phyloP scores from a whole-genome alignment of 2,329 filamentous ascomycete species.

The Zymoseptoria pseudotritici region DNA sequence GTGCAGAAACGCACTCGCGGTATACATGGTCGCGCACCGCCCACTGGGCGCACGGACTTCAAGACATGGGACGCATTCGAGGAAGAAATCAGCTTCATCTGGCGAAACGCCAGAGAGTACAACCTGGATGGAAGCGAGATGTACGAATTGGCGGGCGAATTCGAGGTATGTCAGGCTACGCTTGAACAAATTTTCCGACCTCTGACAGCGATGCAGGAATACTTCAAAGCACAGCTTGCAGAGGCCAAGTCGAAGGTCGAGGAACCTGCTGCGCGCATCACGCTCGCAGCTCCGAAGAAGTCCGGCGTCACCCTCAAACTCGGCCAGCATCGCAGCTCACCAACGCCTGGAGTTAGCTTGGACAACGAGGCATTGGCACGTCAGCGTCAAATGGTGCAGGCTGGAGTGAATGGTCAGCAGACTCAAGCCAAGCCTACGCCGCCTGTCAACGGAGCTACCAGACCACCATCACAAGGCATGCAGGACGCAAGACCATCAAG shows the following conservation, averaged over 20 bases:
- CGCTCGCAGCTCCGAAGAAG: constrained; percentile 50
- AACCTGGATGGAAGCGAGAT: constrained; percentile 90
- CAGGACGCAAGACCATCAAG: constrained; percentile 31
- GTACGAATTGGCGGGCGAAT: constrained; percentile 64
- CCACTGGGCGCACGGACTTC: constrained; percentile 57
- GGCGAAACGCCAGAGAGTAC: constrained; percentile 81
- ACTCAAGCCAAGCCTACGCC: constrained; percentile 22
- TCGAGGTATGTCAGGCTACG: constrained; percentile 56
- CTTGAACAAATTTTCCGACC: neutral
- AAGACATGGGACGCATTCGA: constrained; percentile 78
- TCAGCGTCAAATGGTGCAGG: constrained; percentile 45
- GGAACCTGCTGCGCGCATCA: constrained; percentile 71
- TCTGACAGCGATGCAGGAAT: constrained; percentile 43
- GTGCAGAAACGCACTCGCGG: constrained; percentile 72
- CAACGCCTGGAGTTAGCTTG: constrained; percentile 45
- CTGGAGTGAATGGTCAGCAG: constrained; percentile 40
- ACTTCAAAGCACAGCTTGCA: constrained; percentile 61
- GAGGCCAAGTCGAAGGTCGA: constrained; percentile 65
- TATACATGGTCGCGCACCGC: constrained; percentile 58
- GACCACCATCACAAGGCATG: constrained; percentile 26
- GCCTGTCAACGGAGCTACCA: constrained; percentile 24
- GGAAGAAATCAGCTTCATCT: constrained; percentile 70
- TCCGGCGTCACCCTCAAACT: constrained; percentile 32
- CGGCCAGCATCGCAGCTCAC: constrained; percentile 27
- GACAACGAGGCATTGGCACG: constrained; percentile 48